Base-by-base conservation (phyloP, 225 moss, liverwort and hornwort species). In the Ulota crispa region DNA sequence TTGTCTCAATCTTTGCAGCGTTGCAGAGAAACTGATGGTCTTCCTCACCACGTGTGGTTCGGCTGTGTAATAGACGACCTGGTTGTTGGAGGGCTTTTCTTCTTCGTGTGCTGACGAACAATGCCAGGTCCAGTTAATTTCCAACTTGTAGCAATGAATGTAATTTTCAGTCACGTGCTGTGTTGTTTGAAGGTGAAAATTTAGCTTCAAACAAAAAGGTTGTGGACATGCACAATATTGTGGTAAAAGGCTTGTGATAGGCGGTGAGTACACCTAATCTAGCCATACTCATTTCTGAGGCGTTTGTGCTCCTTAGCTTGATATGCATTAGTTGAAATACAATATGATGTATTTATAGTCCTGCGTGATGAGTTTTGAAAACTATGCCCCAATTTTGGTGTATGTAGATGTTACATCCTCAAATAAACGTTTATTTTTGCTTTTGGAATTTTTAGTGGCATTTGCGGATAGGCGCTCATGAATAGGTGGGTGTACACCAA, bases 201-300 rank as follows among this genome's bases (percentile, higher is more conserved):
- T 4, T n/a, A 20, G 27, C 32, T 41, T 41, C 23, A 50, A 50
- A 53, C 37, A 23, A 34, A 69, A 36, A 8, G 9, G 1, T 37
- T 68, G 41, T 23, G 12, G 27, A 61, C 27, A 27, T 61, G 14
- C 28, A 63, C 30, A 16, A 30, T 30, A 16, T 62, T 15, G 16
- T 16, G 4, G 7, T 7, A 30, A 10, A 5, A 59, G 74, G 27
- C 7, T 59, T 74, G 3, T 59, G 0, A 27, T 39, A 26, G 3
- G 0, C 3, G 14, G 26, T 6, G 1, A 34, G n/a, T 34, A 7
- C 8, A 54, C 4, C 4, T 9, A 36, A 16, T 1, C 9, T 36
- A 1, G 9, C 36, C 20, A 16, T 1, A 21, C n/a, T 36, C 5
- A 0, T 5, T 55, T 1, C 0, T 0, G 0, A 16, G 0, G 0